Conservation (phyloP, 805 yeast species). For the Schwanniomyces polymorphus region DNA sequence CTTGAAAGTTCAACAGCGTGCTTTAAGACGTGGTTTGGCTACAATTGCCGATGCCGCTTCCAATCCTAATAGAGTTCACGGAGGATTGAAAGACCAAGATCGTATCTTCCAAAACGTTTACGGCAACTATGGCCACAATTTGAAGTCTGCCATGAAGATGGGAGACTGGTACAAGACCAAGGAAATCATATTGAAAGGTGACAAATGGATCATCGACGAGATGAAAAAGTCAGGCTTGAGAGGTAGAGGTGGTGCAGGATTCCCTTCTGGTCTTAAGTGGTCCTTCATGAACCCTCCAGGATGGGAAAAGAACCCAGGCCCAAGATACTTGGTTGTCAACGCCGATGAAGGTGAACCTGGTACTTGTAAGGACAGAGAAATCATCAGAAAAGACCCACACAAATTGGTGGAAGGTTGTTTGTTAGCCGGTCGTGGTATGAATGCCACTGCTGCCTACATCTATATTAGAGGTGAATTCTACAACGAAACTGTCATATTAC, state of each 20-base stretch:
- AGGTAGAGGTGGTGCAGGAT: conserved; percentile 94
- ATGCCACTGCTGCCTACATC: conserved; percentile 89
- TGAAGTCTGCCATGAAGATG: conserved; percentile 71
- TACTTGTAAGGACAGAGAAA: conserved; percentile 90
- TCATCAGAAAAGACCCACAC: conserved; percentile 88
- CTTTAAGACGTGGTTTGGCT: conserved; percentile 38
- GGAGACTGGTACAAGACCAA: conserved; percentile 94
- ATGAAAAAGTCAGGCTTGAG: conserved; percentile 81
- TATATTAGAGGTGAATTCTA: conserved; percentile 90
- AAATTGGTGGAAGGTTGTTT: conserved; percentile 91
- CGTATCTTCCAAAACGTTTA: conserved; percentile 85
- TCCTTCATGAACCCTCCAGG: conserved; percentile 95
- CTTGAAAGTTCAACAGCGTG: conserved; percentile 24
- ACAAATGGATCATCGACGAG: conserved; percentile 87
- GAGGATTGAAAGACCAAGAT: conserved; percentile 80
- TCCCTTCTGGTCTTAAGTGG: conserved; percentile 90
- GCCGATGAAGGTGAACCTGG: conserved; percentile 97
- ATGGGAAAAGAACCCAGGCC: conserved; percentile 90
- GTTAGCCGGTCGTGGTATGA: conserved; percentile 88
- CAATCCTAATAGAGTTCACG: conserved; percentile 56
- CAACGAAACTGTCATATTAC: conserved; percentile 73
- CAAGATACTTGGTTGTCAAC: conserved; percentile 83
- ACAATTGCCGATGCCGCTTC: conserved; percentile 49
- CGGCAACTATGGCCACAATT: conserved; percentile 71
- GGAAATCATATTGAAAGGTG: conserved; percentile 80